Conservation (phyloP, 352 stramenopile species). For the Pythium monospermum region DNA sequence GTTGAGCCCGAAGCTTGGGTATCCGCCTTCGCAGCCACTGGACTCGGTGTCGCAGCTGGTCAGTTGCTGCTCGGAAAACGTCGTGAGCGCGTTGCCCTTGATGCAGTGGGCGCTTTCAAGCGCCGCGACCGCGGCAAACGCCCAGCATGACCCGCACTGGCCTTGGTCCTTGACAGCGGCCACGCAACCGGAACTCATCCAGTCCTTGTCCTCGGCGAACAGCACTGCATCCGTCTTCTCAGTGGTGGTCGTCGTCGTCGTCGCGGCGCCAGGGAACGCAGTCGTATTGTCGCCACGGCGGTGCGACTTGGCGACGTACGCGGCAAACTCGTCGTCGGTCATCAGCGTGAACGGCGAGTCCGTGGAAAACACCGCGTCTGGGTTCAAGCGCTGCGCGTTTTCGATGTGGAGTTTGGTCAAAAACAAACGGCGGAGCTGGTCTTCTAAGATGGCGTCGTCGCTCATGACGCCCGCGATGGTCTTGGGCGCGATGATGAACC, state of each 20-base stretch:
- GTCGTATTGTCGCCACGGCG: slow-evolving; percentile 13
- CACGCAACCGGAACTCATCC: slow-evolving; percentile 56
- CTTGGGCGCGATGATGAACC: slow-evolving; percentile 27
- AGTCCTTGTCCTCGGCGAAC: slow-evolving; percentile 35
- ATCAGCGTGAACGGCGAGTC: slow-evolving; percentile 71
- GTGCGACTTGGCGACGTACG: slow-evolving; percentile 44
- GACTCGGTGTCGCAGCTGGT: slow-evolving; percentile 86
- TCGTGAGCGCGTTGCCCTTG: slow-evolving; percentile 51
- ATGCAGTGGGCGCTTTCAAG: slow-evolving; percentile 91
- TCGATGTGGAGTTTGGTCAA: slow-evolving; percentile 58
- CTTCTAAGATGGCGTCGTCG: slow-evolving; percentile 18
- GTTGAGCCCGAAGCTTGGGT: slow-evolving; percentile 79
- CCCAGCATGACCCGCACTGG: slow-evolving; percentile 97
- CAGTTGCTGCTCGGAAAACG: slow-evolving; percentile 92
- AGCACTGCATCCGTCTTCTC: slow-evolving; percentile 1
- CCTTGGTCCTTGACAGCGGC: slow-evolving; percentile 94
- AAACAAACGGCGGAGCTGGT: slow-evolving; percentile 56
- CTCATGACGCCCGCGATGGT: slow-evolving; percentile 4
- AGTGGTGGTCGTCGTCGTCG: slow-evolving; percentile 2
- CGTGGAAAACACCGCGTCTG: slow-evolving; percentile 55
- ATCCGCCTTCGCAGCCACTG: slow-evolving; percentile 88
- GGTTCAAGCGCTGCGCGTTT: slow-evolving; percentile 42
- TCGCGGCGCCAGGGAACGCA: neutral
- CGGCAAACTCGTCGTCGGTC: slow-evolving; percentile 60
- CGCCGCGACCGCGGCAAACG: slow-evolving; percentile 91